Base-by-base conservation (phyloP, 306 rosid species). In the Vicia faba region DNA sequence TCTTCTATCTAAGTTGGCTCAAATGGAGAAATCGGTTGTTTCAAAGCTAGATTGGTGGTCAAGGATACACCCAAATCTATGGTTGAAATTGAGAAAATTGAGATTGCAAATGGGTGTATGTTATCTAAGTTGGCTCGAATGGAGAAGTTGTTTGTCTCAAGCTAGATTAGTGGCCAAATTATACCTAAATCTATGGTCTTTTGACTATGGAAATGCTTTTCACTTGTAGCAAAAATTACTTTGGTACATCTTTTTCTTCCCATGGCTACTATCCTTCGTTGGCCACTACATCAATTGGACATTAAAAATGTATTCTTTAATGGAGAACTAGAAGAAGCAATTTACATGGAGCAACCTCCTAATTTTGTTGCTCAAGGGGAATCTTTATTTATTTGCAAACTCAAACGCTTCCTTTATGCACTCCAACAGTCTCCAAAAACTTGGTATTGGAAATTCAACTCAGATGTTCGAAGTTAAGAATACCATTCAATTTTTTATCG, bases 31-130 rank as follows among this genome's bases (percentile, higher is more conserved):
- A 3, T 48, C 8, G 25, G 1, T 48, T 16, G 23, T 48, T 20
- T 48, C 25, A 15, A 8, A 48, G 54, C 25, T 15, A 46, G 11
- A 8, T 46, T 46, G 11, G 53, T 46, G 11, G 53, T 20, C 5
- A 46, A 15, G 53, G 20, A 16, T 15, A 46, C 15, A 46, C 53
- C 23, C 8, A 46, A 46, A 45, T 46, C 7, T 46, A 46, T 46
- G 53, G 25, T 46, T 3, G 11, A 46, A 15, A 46, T 46, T 20
- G 25, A 46, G 53, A 7, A 16, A 48, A 16, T 4, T 48, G 11
- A 15, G 54, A 25, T 48, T 48, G 54, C 54, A 48, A n/a, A 48
- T 48, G 54, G 54, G 54, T 48, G 25, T n/a, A n/a, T 3, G 23
- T 12, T 7, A 48, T 7, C 25, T 15, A 48, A 7, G 54, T 48